Conservation (phyloP, 805 yeast species). For the Cyberlindnera bimundalis region DNA sequence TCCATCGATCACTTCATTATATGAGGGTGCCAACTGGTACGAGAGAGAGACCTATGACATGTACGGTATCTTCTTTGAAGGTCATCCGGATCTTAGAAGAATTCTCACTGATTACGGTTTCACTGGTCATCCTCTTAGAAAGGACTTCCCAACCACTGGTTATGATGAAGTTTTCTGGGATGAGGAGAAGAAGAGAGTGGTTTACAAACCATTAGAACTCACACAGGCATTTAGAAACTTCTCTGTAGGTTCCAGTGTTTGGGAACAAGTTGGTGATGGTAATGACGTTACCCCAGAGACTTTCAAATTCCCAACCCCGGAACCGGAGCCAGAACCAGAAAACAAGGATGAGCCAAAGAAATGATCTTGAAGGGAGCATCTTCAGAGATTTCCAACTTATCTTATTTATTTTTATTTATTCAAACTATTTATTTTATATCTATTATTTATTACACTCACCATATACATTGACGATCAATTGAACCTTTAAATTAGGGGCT, state of each 20-base stretch:
- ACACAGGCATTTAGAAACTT: constrained; percentile 93
- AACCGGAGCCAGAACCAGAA: constrained; percentile 64
- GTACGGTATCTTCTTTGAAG: constrained; percentile 84
- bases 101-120: constrained; percentile 90
- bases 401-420: constrained; percentile 13
- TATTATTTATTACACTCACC: constrained; percentile 19
- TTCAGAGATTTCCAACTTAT: background rate
- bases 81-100: constrained; percentile 86
- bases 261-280: constrained; percentile 93
- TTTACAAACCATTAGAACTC: constrained; percentile 85
- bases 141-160: constrained; percentile 91
- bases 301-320: constrained; percentile 79
- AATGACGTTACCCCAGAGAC: constrained; percentile 75
- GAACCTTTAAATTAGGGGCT: too few species aligned
- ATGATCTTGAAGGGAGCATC: constrained; percentile 10
- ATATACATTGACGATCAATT: background rate
- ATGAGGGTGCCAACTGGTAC: constrained; percentile 84
- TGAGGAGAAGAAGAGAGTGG: constrained; percentile 85
- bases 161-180: constrained; percentile 89
- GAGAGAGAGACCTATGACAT: constrained; percentile 88
- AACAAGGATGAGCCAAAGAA: constrained; percentile 27
- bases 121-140: constrained; percentile 88
- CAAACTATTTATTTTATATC: constrained; percentile 17
- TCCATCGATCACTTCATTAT: constrained; percentile 71
- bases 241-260: constrained; percentile 80